These are phyloP conservation scores for Hypoxylon rubiginosum DNA, from an alignment of 2,329 filamentous ascomycete species.

Conservation along the genomic window DNA sequence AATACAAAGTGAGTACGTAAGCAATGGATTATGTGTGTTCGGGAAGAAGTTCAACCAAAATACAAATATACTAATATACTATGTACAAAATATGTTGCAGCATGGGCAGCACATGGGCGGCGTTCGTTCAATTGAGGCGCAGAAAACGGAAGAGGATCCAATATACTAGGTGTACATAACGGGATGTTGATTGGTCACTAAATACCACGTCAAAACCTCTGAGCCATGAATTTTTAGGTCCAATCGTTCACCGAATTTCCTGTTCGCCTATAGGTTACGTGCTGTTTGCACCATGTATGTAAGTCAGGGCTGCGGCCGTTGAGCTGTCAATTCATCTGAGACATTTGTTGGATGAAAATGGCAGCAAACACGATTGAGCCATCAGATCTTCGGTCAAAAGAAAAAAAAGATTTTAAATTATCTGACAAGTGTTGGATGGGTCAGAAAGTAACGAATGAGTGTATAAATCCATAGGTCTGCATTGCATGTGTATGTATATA, in stretches of 20 bases:
- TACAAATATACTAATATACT: too few relatives aligned
- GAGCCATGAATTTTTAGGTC: not conserved
- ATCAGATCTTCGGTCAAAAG: conserved; percentile 15
- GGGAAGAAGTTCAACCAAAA: not conserved
- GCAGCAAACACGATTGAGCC: not conserved
- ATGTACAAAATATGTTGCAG: not conserved
- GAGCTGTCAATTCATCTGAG: conserved; percentile 28
- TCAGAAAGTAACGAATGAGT: not conserved
- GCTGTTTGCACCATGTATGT: not conserved
- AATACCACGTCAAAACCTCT: not conserved
- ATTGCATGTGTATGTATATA: not conserved
- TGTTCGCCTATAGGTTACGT: not conserved
- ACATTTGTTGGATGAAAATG: not conserved
- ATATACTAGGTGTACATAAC: not conserved
- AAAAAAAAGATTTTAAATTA: not conserved
- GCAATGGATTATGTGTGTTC: not conserved
- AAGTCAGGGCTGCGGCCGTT: conserved; percentile 7
- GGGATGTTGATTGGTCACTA: not conserved
- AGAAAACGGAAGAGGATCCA: not conserved
- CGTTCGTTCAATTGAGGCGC: not conserved
- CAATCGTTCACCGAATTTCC: conserved; percentile 1
- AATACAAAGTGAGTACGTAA: not conserved
- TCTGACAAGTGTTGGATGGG: not conserved
- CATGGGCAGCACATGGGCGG: not conserved
- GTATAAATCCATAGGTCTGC: not conserved